These are phyloP conservation scores for Nicotiana knightiana DNA, from an alignment of 257 asterid genomes.

Conservation along the genomic window DNA sequence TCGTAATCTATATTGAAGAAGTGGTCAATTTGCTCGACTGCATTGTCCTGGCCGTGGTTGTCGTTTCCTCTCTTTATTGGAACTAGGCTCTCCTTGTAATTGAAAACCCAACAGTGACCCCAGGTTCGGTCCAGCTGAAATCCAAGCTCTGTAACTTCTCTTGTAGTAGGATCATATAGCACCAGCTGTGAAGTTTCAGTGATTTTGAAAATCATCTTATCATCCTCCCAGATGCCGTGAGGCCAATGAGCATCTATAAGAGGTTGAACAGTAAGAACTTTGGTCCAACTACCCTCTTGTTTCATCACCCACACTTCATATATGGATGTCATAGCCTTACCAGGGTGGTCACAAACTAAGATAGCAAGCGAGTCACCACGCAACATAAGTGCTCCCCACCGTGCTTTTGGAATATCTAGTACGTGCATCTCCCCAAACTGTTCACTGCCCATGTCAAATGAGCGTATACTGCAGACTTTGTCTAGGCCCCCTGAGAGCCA, in stretches of 20 bases:
- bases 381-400: neutral
- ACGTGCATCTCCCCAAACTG: neutral
- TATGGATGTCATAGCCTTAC: neutral
- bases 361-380: neutral
- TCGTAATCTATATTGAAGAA: neutral
- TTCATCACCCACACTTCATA: neutral
- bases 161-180: neutral
- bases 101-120: constrained; percentile 18
- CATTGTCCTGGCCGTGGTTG: constrained; percentile 6
- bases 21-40: neutral
- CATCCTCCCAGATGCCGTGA: neutral
- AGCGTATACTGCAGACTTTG: neutral
- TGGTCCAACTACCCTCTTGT: neutral
- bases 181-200: neutral
- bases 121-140: neutral
- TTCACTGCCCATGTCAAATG: neutral
- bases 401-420: neutral
- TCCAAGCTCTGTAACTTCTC: neutral
- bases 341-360: neutral
- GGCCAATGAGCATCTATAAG: neutral
- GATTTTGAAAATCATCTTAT: neutral
- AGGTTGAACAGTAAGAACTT: neutral
- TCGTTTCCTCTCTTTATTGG: constrained; percentile 25
- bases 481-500: neutral
- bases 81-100: constrained; percentile 40